phyloP scores from a whole-genome alignment of 345 rosid species.

The Hibiscus syriacus region DNA sequence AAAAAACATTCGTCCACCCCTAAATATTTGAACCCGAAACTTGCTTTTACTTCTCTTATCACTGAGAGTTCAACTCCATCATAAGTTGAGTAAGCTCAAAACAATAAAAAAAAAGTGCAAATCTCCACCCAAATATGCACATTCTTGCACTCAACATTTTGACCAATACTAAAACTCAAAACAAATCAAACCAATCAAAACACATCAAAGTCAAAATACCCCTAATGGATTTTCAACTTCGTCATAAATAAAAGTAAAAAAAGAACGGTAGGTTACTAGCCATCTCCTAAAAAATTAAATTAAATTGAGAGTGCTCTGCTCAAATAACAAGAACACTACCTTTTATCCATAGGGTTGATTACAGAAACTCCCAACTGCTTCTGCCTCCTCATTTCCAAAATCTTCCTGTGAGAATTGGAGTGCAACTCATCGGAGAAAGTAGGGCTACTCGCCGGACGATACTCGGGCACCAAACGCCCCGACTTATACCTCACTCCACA shows the following conservation, averaged over 20 bases:
- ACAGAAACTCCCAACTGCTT: neutral
- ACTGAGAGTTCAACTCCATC: no score
- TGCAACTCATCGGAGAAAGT: neutral
- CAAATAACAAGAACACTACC: neutral
- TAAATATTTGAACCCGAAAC: no score
- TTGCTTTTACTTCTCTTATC: no score
- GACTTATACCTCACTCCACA: neutral
- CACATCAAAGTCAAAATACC: no score
- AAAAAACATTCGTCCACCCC: no score
- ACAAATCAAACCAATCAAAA: no score
- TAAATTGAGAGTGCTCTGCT: neutral
- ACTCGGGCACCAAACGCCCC: neutral
- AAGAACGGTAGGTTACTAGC: no score
- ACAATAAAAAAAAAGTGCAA: no score
- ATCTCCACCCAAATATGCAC: no score
- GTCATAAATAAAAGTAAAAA: neutral
- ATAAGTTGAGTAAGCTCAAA: no score
- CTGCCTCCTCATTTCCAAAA: neutral
- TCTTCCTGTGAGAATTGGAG: neutral
- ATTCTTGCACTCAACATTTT: no score
- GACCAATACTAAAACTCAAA: no score
- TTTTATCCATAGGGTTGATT: neutral
- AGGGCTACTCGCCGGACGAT: neutral
- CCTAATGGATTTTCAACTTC: neutral
- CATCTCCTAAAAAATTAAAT: neutral